Base-by-base conservation (phyloP, 1,284 basidiomycete species). In the Moesziomyces parantarcticus region DNA sequence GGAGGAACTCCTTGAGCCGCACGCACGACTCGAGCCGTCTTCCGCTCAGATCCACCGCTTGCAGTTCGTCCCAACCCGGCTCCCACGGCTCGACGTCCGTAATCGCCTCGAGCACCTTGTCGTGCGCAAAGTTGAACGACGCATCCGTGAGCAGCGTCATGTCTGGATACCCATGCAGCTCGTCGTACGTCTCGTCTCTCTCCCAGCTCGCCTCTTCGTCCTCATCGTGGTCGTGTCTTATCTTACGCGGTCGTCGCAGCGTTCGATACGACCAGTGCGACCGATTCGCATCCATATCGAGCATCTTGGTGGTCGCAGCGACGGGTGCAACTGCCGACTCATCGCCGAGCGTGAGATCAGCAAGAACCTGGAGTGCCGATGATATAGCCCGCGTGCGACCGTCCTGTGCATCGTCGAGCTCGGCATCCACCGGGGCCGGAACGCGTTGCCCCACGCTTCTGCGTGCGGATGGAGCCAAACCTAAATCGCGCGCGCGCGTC, bases 11-110 rank as follows among this genome's bases (percentile, higher is more conserved):
- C 82, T 97, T 95, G 75, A 99, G 86, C 59, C 94, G 87, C 34
- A 94, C 92, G 22, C 96, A 90, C 77, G 93, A 94, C 79, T 98
- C 95, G 48, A 96, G 85, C 48, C 89, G 88, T 83, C 91, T 91
- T 51, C 87, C 86, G 40, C 90, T 90, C 75, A 99, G 86, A 82
- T 98, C 90, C 73, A 99, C 90, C 16, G 86, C 85, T 57, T 83
- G 87, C 70, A 99, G 85, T 47, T 89, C 87, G 76, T 97, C 94
- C 96, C 96, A 99, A 83, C 93, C 88, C 18, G 94, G 93, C 82
- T 95, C 92, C 85, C 94, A 97, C 1, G 95, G 94, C 82, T 95
- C 92, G 14, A 95, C 90, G 80, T 98, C 95, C 43, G 95, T 98
- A 80, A 99, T 93, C 68, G 93, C 89, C 84, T 93, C 89, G 2